A percentile compares a stretch with the other conserved stretches of the same genome.
Evolutionary conservation across 2,329 filamentous ascomycete genomes (phyloP).

Genomic region (Fusarium sp.): DNA sequence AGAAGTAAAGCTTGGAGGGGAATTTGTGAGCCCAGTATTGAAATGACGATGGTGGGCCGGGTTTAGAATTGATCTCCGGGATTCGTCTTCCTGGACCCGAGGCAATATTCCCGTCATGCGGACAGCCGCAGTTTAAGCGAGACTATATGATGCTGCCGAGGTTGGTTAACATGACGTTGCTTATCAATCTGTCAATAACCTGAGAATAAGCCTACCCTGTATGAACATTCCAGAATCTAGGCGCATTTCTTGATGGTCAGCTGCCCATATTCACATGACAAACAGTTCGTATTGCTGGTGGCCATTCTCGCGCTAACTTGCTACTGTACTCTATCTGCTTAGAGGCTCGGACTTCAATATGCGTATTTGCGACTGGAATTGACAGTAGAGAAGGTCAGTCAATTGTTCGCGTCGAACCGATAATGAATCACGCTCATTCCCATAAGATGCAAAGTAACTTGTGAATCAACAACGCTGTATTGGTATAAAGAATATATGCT

Average conservation of each 20-base stretch:
- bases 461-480: background rate
- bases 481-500: conserved; percentile 2
- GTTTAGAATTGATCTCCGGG: conserved; percentile 45
- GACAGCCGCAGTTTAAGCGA: conserved; percentile 41
- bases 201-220: conserved; percentile 29
- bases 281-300: background rate
- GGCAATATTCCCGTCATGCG: conserved; percentile 28
- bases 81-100: conserved; percentile 30
- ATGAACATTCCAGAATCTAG: conserved; percentile 14
- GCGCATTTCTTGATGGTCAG: background rate
- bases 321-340: background rate
- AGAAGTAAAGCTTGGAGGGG: conserved; percentile 34
- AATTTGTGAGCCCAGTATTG: conserved; percentile 43
- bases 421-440: background rate
- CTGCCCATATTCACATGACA: conserved; percentile 6
- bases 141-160: conserved; percentile 13
- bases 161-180: conserved; percentile 29
- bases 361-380: background rate
- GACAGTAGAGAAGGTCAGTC: background rate
- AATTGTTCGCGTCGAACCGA: background rate
- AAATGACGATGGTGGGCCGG: conserved; percentile 46
- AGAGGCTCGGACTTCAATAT: background rate
- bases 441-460: no score
- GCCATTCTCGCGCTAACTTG: background rate
- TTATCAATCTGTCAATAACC: conserved; percentile 20